These are phyloP conservation scores for Chytriomyces confervae DNA, from an alignment of 192 early-diverging fungal species.

Conservation along the genomic window DNA sequence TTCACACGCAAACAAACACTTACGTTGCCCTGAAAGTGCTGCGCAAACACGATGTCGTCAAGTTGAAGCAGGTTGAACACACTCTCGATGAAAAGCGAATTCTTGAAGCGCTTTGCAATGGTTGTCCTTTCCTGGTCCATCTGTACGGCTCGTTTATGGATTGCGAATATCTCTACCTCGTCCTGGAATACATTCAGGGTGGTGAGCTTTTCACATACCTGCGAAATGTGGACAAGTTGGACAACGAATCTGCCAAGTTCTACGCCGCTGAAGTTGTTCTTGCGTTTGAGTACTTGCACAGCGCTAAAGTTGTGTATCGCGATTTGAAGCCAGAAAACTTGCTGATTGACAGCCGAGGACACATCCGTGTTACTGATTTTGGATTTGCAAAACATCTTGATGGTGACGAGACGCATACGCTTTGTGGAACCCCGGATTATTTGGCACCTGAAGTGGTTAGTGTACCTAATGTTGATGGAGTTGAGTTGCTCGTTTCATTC, in stretches of 20 bases:
- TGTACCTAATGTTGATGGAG: constrained; percentile 34
- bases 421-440: constrained; percentile 80
- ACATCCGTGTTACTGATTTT: constrained; percentile 81
- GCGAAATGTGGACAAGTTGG: constrained; percentile 87
- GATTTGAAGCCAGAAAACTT: constrained; percentile 38
- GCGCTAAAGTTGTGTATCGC: constrained; percentile 70
- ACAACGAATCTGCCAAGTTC: constrained; percentile 88
- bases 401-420: constrained; percentile 74
- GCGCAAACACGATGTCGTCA: constrained; percentile 75
- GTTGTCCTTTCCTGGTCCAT: constrained; percentile 87
- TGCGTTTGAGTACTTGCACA: constrained; percentile 75
- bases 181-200: constrained; percentile 81
- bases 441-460: constrained; percentile 72
- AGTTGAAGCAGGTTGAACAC: constrained; percentile 76
- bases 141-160: constrained; percentile 93
- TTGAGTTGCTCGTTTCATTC: constrained; percentile 8
- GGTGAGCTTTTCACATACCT: constrained; percentile 93
- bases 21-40: constrained; percentile 77
- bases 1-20: constrained; percentile 58
- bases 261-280: constrained; percentile 73
- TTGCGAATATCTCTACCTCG: constrained; percentile 73
- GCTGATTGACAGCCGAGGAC: constrained; percentile 69
- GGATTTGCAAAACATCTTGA: constrained; percentile 79
- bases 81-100: constrained; percentile 82
- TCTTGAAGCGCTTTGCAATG: constrained; percentile 64